A percentile compares a stretch with the other conserved stretches of the same genome.
These are phyloP conservation scores for Ilex aquifolium DNA, from an alignment of 257 asterid genomes.

Conservation along the genomic window DNA sequence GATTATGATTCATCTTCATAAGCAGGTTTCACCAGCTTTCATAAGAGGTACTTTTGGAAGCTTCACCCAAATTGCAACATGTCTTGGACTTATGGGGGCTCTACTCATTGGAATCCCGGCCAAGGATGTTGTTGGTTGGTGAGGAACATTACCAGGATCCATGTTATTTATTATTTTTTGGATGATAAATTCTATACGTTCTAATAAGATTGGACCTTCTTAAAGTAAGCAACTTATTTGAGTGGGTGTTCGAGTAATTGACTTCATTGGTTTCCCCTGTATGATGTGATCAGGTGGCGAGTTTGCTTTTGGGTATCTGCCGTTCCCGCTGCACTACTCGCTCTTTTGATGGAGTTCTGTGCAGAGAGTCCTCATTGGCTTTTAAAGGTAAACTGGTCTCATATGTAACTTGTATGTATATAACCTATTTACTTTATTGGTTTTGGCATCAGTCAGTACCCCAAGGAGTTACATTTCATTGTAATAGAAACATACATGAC, in stretches of 20 bases:
- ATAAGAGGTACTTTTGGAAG: slow-evolving; percentile 94
- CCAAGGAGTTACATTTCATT: not conserved
- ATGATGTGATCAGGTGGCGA: slow-evolving; percentile 72
- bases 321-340: slow-evolving; percentile 78
- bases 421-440: not conserved
- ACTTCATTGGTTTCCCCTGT: slow-evolving; percentile 6
- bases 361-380: slow-evolving; percentile 97
- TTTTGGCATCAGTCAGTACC: not conserved
- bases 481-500: not conserved
- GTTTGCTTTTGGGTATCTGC: slow-evolving; percentile 90
- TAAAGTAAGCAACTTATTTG: not conserved
- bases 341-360: slow-evolving; percentile 67
- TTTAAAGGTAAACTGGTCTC: slow-evolving; percentile 49
- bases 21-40: slow-evolving; percentile 86
- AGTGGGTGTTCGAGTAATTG: not conserved
- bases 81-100: slow-evolving; percentile 71
- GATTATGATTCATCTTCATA: slow-evolving; percentile 23
- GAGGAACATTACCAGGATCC: slow-evolving; percentile 24
- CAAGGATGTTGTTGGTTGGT: slow-evolving; percentile 66
- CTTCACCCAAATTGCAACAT: slow-evolving; percentile 85
- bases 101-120: slow-evolving; percentile 83
- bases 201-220: not conserved
- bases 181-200: too few relatives aligned
- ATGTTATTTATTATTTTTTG: not conserved
- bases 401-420: not conserved